These are phyloP conservation scores for Rosa rugosa DNA, from an alignment of 306 rosid species.

Conservation along the genomic window DNA sequence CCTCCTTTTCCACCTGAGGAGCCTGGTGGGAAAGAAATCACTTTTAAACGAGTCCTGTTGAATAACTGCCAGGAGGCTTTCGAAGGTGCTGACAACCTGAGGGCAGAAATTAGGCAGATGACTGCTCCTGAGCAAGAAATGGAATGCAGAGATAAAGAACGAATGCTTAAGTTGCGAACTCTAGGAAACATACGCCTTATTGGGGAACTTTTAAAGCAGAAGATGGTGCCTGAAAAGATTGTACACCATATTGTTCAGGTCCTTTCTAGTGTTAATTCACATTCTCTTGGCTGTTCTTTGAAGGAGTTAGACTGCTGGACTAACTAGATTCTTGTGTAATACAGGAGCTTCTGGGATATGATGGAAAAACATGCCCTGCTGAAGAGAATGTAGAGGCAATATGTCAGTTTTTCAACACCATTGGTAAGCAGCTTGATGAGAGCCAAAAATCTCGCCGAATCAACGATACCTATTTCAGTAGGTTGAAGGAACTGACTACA, in stretches of 20 bases:
- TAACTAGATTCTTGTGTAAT: constrained; percentile 9
- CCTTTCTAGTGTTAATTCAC: constrained; percentile 1
- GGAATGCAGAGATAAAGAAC: constrained; percentile 44
- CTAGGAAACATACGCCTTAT: constrained; percentile 48
- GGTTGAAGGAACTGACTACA: constrained; percentile 68
- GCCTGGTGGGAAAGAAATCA: constrained; percentile 36
- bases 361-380: constrained; percentile 32
- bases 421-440: constrained; percentile 88
- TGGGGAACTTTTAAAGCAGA: constrained; percentile 45
- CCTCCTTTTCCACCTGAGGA: constrained; percentile 37
- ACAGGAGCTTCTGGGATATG: constrained; percentile 42
- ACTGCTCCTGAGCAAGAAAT: constrained; percentile 39
- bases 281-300: background rate
- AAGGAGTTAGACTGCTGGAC: background rate
- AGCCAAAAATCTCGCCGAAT: constrained; percentile 66
- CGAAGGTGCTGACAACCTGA: constrained; percentile 40
- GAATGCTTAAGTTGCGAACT: constrained; percentile 40
- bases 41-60: constrained; percentile 41
- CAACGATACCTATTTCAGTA: constrained; percentile 66
- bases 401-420: constrained; percentile 78
- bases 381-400: constrained; percentile 52
- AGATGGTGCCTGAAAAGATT: constrained; percentile 45
- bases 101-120: constrained; percentile 42
- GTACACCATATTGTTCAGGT: constrained; percentile 52
- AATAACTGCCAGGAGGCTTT: constrained; percentile 46